Evolutionary conservation across 2,329 filamentous ascomycete species (phyloP), one percentile per base, ranked within the genome.

Genomic region (Alternaria tenuissima): DNA sequence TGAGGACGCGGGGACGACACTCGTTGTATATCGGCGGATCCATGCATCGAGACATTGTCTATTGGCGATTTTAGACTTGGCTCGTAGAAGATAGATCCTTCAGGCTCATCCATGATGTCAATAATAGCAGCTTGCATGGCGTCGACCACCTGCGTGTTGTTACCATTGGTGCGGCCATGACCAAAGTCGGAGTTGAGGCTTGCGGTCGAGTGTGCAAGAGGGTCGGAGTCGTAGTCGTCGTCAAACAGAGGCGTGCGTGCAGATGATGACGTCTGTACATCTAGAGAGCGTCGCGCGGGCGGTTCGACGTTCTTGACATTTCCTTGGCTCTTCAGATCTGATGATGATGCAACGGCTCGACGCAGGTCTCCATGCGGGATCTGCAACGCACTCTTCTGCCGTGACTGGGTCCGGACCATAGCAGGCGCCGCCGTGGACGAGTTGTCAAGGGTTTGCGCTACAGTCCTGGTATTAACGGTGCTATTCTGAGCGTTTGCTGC

Each of bases 61-160:
- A 82, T 81, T 84, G 87, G 24, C 83, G 78, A 72, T 81, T 86
- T 52, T 83, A 85, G 32, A 77, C 78, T 47, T 76, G 80, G 55
- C 4, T 86, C 84, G 3, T 84, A 85, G 75, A 94, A 92, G 0
- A 94, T 78, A 0, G 90, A 92, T 16, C 86, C 86, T 41, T 88
- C 81, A 20, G 91, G 88, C 48, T 91, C 87, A 66, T 93, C 93
- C 83, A 99, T 91, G 63, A 99, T 99, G 65, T 94, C 91, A 66
- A 91, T 96, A 49, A 99, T 83, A 16, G 94, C 95, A 66, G 91
- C 88, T 76, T 98, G 94, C 86, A 99, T 94, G 4, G 93, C 94
- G 79, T 96, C 88, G 6, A 99, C 93, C 28, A 97, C 90, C 61
- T 90, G 87, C 0, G 87, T 91, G 71, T 97, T 91, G 6, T 91